Conservation (phyloP, 306 rosid species). For the Lathyrus sativus region DNA sequence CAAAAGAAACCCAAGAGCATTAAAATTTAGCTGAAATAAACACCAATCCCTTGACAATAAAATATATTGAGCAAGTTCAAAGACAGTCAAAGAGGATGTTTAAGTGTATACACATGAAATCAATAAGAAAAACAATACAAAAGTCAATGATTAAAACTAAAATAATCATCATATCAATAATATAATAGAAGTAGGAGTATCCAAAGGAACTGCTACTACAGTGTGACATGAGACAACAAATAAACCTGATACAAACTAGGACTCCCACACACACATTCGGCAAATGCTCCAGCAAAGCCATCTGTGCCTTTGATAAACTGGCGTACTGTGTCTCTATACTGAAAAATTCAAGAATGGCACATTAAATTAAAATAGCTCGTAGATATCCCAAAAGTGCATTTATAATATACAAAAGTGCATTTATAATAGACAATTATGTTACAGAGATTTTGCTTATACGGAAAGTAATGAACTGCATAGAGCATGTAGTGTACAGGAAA, state of each 20-base stretch:
- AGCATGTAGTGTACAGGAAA: conserved; percentile 21
- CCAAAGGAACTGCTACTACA: conserved; percentile 23
- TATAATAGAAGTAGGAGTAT: neutral
- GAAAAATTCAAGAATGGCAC: conserved; percentile 45
- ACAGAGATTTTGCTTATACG: conserved; percentile 15
- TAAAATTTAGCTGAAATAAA: conserved; percentile 23
- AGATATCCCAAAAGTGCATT: conserved; percentile 5
- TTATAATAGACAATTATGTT: conserved; percentile 22
- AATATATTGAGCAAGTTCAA: conserved; percentile 23
- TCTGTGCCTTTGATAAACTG: conserved; percentile 92
- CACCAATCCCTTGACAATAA: conserved; percentile 4
- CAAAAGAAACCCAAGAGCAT: conserved; percentile 10
- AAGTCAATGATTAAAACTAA: conserved; percentile 8
- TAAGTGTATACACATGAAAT: neutral
- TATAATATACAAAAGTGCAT: conserved; percentile 17
- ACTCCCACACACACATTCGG: conserved; percentile 94
- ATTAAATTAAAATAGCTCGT: conserved; percentile 17
- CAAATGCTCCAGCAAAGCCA: conserved; percentile 94
- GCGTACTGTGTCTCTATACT: conserved; percentile 90
- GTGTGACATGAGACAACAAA: conserved; percentile 33
- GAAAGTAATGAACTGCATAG: conserved; percentile 7
- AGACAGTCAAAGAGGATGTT: conserved; percentile 24
- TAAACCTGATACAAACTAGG: conserved; percentile 92
- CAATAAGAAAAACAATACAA: conserved; percentile 26
- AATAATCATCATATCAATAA: neutral